Evolutionary conservation across 73 alveolate genomes (phyloP), one percentile per base, ranked within the genome.

Genomic region (Durusdinium trenchii): DNA sequence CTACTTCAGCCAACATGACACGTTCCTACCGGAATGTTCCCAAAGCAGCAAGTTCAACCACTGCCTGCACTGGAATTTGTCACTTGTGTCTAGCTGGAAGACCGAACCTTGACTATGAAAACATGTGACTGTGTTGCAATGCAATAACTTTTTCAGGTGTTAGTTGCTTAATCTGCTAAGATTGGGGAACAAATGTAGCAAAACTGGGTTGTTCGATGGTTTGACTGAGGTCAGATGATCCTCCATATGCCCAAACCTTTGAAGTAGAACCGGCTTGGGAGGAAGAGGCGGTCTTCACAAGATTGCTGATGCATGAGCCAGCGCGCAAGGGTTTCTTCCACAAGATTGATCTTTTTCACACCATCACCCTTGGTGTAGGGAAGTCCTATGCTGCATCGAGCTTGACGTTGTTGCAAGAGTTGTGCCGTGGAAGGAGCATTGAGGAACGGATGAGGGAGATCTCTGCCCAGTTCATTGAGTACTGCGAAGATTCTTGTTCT

Each of bases 311-410:
- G 95, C 57, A 42, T 36, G 69, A 86, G 67, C 20, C 5, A 12
- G 61, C 48, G 9, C 26, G 32, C 67, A 86, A 86, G 67, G 47
- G 69, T 2, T 26, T 30, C n/a, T 86, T 42, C 95, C 79, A 60
- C 95, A 86, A 86, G 48, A 45, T 86, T 3, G 95, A 86, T 42
- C 26, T 69, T 30, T 86, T 86, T 48, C 95, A 86, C 84, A 86
- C 95, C 6, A 43, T 86, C 42, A 86, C 48, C 16, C 67, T 86
- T 28, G 95, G 95, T 28, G 84, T 86, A 0, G 95, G 84, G 18
- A 86, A 86, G 28, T 28, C 57, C 14, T 86, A 23, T 57, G 83
- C 48, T 3, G 83, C 95, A 3, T 40, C 67, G 0, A 36, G 69
- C 84, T 30, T 86, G 67, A 10, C 48, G 6, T 52, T 60, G 35